phyloP scores from a whole-genome alignment of 495 filamentous ascomycete species.

The Aspergillus bridgeri region DNA sequence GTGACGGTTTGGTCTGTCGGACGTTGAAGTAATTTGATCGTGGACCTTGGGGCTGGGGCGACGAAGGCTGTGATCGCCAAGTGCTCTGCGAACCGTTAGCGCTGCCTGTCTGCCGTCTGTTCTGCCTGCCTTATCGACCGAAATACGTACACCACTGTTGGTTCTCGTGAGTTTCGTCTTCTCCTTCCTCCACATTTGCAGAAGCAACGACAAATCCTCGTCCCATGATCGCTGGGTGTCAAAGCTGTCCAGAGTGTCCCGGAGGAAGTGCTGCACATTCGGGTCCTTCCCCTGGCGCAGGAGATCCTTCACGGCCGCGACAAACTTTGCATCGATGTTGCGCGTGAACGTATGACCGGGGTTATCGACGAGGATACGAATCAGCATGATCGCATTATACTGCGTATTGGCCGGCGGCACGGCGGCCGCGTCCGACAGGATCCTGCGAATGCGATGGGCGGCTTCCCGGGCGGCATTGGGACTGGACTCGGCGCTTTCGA shows the following conservation, averaged over 20 bases:
- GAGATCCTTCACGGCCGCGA: slow-evolving; percentile 69
- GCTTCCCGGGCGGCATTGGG: slow-evolving; percentile 78
- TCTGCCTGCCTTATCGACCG: neutral
- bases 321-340: slow-evolving; percentile 80
- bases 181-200: slow-evolving; percentile 88
- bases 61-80: slow-evolving; percentile 7
- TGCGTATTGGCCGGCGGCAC: slow-evolving; percentile 61
- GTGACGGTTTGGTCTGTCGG: slow-evolving; percentile 30
- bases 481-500: slow-evolving; percentile 90
- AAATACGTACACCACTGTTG: slow-evolving; percentile 3
- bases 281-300: slow-evolving; percentile 68
- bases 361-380: slow-evolving; percentile 89
- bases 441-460: slow-evolving; percentile 74
- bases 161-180: slow-evolving; percentile 44
- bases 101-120: neutral
- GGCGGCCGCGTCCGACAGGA: slow-evolving; percentile 65
- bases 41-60: slow-evolving; percentile 7
- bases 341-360: slow-evolving; percentile 84
- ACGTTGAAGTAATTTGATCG: slow-evolving; percentile 36
- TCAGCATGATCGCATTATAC: slow-evolving; percentile 96
- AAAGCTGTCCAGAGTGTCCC: slow-evolving; percentile 78
- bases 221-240: slow-evolving; percentile 66
- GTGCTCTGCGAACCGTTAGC: slow-evolving; percentile 3
- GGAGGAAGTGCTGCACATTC: slow-evolving; percentile 75
- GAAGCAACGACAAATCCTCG: slow-evolving; percentile 60